Evolutionary conservation across 768 basidiomycete species (phyloP), one percentile per base, ranked within the genome.

Genomic region (Leucosporidium scottii): DNA sequence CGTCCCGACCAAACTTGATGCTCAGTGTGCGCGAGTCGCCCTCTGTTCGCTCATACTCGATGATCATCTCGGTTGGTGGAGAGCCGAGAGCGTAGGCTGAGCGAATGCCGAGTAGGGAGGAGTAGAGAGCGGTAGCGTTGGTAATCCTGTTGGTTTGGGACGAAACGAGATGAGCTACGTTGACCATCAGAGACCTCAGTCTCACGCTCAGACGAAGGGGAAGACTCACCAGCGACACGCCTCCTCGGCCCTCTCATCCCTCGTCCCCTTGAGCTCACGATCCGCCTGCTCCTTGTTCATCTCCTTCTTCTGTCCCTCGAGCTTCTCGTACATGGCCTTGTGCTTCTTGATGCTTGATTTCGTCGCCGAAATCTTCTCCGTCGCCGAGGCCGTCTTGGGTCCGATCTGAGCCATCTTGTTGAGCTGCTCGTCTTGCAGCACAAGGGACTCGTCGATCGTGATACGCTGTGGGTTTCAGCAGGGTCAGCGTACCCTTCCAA

Each of bases 221-320:
- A n/a, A n/a, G n/a, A 67, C 66, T 50, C 28, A 71, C 70, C 67
- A 68, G 48, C 67, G 58, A 53, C 70, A 71, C 15, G 57, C 70
- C 54, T 68, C 48, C 54, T 71, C 70, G 17, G 70, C 70, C 18
- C 67, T 28, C 49, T 66, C 70, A 44, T 71, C 70, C 56, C 65
- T 62, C 27, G 44, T 61, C 9, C 70, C 70, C 64, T 66, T 65
- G 20, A 58, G 61, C 48, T 71, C 70, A 2, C 69, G 58, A 47
- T 70, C 69, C 30, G 63, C 59, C 64, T 68, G 64, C 61, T 71
- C 70, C 8, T 64, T 39, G 48, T 57, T 39, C 58, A 59, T 44
- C 58, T 44, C 58, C n/a, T n/a, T n/a, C 58, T 39, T 59, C 36
- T 25, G 25, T 12, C 23, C 49, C 48, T 47, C 59, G 17, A 72